A percentile compares a stretch with the other conserved stretches of the same genome.
Evolutionary conservation across 2,329 filamentous ascomycete species (phyloP).

Genomic region (Epichloe gansuensis): DNA sequence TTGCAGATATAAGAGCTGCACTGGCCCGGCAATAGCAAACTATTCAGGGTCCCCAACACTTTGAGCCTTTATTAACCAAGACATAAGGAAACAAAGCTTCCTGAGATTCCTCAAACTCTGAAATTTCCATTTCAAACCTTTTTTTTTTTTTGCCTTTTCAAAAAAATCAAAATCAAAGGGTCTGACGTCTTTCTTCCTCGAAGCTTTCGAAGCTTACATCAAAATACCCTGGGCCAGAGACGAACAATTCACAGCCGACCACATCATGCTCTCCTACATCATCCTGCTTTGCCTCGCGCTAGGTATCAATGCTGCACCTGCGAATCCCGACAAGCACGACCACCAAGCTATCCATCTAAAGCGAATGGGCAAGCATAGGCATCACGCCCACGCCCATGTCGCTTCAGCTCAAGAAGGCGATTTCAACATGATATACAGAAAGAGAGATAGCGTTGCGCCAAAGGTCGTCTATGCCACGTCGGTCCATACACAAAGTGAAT

Average conservation of each 20-base stretch:
- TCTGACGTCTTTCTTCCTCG: background rate
- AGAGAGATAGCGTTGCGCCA: background rate
- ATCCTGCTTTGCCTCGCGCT: slow-evolving; percentile 2
- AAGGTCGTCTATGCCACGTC: background rate
- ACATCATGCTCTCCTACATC: slow-evolving; percentile 4
- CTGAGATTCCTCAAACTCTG: too few species aligned
- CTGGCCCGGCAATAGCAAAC: background rate
- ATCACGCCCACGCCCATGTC: background rate
- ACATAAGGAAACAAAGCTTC: too few species aligned
- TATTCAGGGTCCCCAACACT: background rate
- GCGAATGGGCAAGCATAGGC: background rate
- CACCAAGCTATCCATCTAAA: slow-evolving; percentile 3
- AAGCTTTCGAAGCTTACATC: background rate
- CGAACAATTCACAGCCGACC: background rate
- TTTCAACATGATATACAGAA: background rate
- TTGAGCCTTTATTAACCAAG: too few species aligned
- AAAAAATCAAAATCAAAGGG: too few species aligned
- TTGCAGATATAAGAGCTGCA: background rate
- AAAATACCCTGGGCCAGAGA: background rate
- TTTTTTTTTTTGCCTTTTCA: too few species aligned
- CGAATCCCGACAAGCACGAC: background rate
- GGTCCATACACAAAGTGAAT: slow-evolving; percentile 1
- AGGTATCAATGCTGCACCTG: slow-evolving; percentile 5
- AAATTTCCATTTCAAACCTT: too few species aligned
- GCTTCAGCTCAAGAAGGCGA: background rate